These are phyloP conservation scores for Helotiales sp. DNA, from an alignment of 2,329 filamentous ascomycete genomes.

Conservation along the genomic window DNA sequence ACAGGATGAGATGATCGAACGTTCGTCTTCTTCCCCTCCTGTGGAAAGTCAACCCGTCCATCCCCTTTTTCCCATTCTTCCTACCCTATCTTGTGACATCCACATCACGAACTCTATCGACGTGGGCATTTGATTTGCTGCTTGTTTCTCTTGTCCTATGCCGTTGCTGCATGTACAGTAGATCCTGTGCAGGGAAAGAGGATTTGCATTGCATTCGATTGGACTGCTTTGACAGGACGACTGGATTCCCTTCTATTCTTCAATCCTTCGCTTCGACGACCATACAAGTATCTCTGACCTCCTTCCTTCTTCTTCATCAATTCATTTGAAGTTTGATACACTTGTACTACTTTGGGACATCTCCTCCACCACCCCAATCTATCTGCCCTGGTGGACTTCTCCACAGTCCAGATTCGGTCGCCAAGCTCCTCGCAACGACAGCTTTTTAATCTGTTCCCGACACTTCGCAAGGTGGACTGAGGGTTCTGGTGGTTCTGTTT, in stretches of 20 bases:
- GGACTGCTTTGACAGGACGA: neutral
- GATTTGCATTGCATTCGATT: constrained; percentile 4
- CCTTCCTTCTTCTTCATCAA: constrained; percentile 6
- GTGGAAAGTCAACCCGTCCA: neutral
- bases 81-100: neutral
- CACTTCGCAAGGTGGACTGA: neutral
- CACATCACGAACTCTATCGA: neutral
- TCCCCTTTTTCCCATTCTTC: neutral
- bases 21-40: constrained; percentile 4
- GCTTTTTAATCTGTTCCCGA: constrained; percentile 21
- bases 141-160: neutral
- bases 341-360: neutral
- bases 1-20: constrained; percentile 3
- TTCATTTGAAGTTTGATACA: neutral
- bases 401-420: constrained; percentile 18
- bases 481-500: neutral
- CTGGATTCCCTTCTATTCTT: neutral
- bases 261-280: neutral
- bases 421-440: constrained; percentile 19
- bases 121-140: constrained; percentile 3
- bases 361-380: neutral
- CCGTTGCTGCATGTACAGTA: constrained; percentile 9
- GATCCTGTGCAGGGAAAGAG: constrained; percentile 9
- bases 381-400: constrained; percentile 9
- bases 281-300: constrained; percentile 1